Percentiles rank a stretch among this genome's conserved stretches.
Conservation (phyloP, 176 grass and related monocot species). For the Zea mays region Zm-B73-REFERENCE-NAM-5.0 NC_050099.1:246682501-246683000, state of each 20-base stretch:
- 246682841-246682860: neutral
- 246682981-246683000: neutral
- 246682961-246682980: neutral
- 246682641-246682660: neutral
- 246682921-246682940: conserved; percentile 3
- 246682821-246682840: neutral
- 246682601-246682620: neutral
- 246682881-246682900: conserved; percentile 4
- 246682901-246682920: conserved; percentile 1
- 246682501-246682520: neutral
- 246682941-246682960: conserved; percentile 18
- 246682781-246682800: conserved; percentile 89
- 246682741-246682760: conserved; percentile 74
- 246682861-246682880: neutral
- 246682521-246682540: neutral
- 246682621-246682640: neutral
- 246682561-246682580: neutral
- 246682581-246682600: neutral
- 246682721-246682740: conserved; percentile 74
- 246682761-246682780: conserved; percentile 79
- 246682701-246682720: neutral
- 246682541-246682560: neutral
- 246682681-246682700: neutral
- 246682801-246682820: conserved; percentile 27
- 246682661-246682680: conserved; percentile 6